phyloP scores from a whole-genome alignment of 768 basidiomycete species.

The Suillus sp. region DNA sequence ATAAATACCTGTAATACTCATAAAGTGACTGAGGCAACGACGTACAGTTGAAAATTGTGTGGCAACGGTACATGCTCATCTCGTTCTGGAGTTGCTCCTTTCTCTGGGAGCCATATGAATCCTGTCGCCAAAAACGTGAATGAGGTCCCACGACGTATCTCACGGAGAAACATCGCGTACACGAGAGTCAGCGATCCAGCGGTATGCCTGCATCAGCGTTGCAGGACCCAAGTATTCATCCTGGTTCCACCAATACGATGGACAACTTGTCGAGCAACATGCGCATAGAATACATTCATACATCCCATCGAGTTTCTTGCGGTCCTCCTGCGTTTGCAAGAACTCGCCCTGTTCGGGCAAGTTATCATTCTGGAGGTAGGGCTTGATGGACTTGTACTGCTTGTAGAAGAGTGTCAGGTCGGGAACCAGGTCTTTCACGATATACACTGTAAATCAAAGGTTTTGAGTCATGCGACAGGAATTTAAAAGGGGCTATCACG shows the following conservation, averaged over 20 bases:
- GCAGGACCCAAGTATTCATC: constrained; percentile 98
- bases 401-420: constrained; percentile 94
- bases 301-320: constrained; percentile 93
- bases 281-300: constrained; percentile 98
- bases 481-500: neutral
- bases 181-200: constrained; percentile 97
- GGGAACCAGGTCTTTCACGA: constrained; percentile 98
- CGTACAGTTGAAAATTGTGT: constrained; percentile 97
- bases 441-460: constrained; percentile 68
- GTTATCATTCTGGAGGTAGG: constrained; percentile 93
- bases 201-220: constrained; percentile 93
- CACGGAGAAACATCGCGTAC: constrained; percentile 43
- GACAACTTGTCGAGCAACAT: constrained; percentile 97
- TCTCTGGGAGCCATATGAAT: constrained; percentile 73
- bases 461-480: neutral
- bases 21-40: constrained; percentile 18
- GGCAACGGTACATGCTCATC: constrained; percentile 95
- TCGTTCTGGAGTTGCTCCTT: constrained; percentile 95
- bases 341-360: constrained; percentile 83
- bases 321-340: constrained; percentile 88
- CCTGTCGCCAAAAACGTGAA: constrained; percentile 43
- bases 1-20: neutral
- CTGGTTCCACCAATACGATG: constrained; percentile 99
- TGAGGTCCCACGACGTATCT: neutral
- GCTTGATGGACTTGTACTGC: constrained; percentile 99